Evolutionary conservation across 768 basidiomycete genomes (phyloP), one percentile per base, ranked within the genome.

Genomic region (Sarcodon sp.): DNA sequence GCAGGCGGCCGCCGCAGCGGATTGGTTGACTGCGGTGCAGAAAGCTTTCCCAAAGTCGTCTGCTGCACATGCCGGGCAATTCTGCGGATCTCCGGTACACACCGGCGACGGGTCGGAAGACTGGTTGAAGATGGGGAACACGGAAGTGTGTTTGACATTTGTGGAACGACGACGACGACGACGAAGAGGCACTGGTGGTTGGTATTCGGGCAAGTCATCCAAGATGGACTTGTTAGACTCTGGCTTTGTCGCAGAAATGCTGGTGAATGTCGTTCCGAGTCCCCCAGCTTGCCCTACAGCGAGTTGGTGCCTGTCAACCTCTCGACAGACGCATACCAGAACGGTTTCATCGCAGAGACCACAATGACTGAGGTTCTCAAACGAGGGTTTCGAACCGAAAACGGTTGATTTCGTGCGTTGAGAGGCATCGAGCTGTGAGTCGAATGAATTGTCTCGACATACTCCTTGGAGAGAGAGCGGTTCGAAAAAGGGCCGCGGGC

Each of bases 21-120:
- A 73, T 51, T 79, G 70, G 52, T 72, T 74, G 38, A 92, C 76
- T 16, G 85, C 86, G 35, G 71, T 71, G 60, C 90, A 93, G 62
- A 93, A 93, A 5, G 87, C 89, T 58, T 84, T 82, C 8, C 89
- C 89, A 54, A 92, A 92, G 16, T 74, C 72, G 61, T 92, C 90
- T 56, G 86, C 82, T 4, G 80, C 82, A 59, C 90, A 93, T 4
- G 88, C 90, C 46, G 76, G 61, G 59, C 90, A 93, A 62, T 91
- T 90, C 7, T 75, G 71, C 2, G 90, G 90, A 58, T 93, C 87
- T 10, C 90, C 90, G 13, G 88, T 85, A 62, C 90, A 93, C 33
- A 64, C 52, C 27, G 60, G 55, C 33, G 61, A 50, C 37, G 60
- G 53, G 44, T 57, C 50, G 21, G 51, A 50, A 33, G 65, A 54